Evolutionary conservation across 106 monocot genomes (phyloP), one percentile per base, ranked within the genome.

Genomic region (Dendrobium nobile): DNA sequence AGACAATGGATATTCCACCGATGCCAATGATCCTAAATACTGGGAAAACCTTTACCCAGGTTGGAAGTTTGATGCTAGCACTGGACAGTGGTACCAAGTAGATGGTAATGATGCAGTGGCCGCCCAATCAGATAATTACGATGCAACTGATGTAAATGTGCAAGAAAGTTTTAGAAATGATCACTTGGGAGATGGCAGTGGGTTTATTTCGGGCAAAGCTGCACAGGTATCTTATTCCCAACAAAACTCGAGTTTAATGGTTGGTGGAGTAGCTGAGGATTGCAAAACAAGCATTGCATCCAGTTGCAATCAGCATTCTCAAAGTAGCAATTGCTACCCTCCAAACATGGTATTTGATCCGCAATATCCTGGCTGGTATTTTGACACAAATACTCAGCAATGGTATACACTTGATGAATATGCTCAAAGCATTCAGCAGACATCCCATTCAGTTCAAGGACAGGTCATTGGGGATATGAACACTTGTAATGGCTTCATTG

Each of bases 331-430:
- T 13, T 88, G 85, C 41, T 94, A 94, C 81, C 97, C 97, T 41
- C 78, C 89, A 11, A 98, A 98, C 47, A 98, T 98, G 97, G 80
- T 98, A 61, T 92, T 98, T 78, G 94, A 98, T 83, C 85, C 92
- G 37, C 92, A 94, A 42, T 98, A 98, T 77, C 92, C 94, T 41
- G 97, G 88, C 48, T 98, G 92, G 92, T 98, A 98, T 56, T 94
- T 89, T 74, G 97, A 98, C 67, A 91, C 88, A 28, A 92, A 87
- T 81, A 91, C 88, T 1, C 84, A 89, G 74, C 88, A 92, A 75
- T 98, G 97, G 97, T 85, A 84, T 58, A 77, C 91, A 19, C 88
- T 98, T 20, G 97, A 94, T 73, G 89, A 88, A 26, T 98, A 98
- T 76, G 79, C 54, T 58, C 94, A 87, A 67, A 61, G 80, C 44